Evolutionary conservation across 139 green algal genomes (phyloP).

Genomic region (Closterium sp.): DNA sequence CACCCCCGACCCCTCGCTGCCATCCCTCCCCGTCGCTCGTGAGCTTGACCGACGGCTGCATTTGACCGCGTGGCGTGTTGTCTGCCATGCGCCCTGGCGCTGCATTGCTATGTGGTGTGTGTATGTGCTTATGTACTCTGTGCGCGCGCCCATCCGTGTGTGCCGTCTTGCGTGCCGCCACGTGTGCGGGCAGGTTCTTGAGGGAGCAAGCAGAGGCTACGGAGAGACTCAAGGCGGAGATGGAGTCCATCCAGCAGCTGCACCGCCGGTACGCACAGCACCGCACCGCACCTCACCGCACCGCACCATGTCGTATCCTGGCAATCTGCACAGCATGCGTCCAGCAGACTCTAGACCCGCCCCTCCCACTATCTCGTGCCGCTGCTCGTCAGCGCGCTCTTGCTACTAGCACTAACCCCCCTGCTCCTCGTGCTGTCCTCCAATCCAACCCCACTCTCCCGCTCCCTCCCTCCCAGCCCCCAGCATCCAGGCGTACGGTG

Average conservation of each 20-base stretch:
- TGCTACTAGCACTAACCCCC: neutral
- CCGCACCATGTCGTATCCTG: too few relatives aligned
- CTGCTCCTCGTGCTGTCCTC: neutral
- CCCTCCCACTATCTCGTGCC: neutral
- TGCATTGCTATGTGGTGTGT: too few relatives aligned
- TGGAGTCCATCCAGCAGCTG: neutral
- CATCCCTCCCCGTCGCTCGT: too few relatives aligned
- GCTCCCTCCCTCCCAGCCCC: neutral
- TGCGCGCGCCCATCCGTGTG: neutral
- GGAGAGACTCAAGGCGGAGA: neutral
- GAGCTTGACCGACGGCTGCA: too few relatives aligned
- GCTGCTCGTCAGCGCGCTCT: neutral
- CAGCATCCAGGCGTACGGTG: neutral
- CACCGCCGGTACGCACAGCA: neutral
- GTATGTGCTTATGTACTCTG: neutral
- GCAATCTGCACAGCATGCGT: neutral
- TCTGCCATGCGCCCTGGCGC: too few relatives aligned
- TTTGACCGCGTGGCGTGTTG: too few relatives aligned
- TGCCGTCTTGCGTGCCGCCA: neutral
- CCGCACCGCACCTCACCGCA: too few relatives aligned
- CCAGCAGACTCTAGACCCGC: neutral
- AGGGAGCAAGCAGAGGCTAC: neutral
- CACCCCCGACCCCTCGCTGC: too few relatives aligned
- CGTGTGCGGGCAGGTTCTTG: slow-evolving; percentile 1
- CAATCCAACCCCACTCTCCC: neutral